These are phyloP conservation scores for Microbotryum silenes-acaulis DNA, from an alignment of 1,284 basidiomycete species.

Conservation along the genomic window DNA sequence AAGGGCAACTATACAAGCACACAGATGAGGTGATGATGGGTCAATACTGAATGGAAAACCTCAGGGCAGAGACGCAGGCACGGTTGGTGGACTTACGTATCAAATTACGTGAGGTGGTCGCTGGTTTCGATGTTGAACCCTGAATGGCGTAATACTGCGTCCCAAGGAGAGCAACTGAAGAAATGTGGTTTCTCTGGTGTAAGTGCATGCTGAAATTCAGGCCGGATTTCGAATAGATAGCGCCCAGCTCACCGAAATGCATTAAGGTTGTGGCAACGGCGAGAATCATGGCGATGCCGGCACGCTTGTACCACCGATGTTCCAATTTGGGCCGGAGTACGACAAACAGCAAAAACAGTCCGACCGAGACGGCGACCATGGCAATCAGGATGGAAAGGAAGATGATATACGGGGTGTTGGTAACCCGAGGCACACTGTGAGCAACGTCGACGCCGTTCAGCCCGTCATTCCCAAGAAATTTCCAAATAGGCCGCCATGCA, in stretches of 20 bases:
- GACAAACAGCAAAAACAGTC: constrained; percentile 47
- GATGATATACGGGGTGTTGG: constrained; percentile 41
- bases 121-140: constrained; percentile 9
- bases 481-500: too few relatives aligned
- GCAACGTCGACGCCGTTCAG: too few relatives aligned
- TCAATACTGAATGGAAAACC: background rate
- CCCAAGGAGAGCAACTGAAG: constrained; percentile 26
- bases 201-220: constrained; percentile 23
- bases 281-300: constrained; percentile 42
- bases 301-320: constrained; percentile 44
- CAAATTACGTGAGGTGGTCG: constrained; percentile 13
- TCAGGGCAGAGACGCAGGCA: background rate
- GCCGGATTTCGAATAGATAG: background rate
- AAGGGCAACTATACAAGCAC: constrained; percentile 35
- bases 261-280: constrained; percentile 42
- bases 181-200: background rate
- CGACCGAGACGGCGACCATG: constrained; percentile 42
- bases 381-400: constrained; percentile 45
- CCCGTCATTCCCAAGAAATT: too few relatives aligned
- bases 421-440: constrained; percentile 40
- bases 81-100: constrained; percentile 13
- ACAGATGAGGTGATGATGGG: constrained; percentile 30
- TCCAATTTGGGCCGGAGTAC: constrained; percentile 46
- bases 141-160: constrained; percentile 28
- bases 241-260: constrained; percentile 38